Evolutionary conservation across 2,329 filamentous ascomycete genomes (phyloP), one percentile per base, ranked within the genome.

Genomic region (Orbilia quercus): DNA sequence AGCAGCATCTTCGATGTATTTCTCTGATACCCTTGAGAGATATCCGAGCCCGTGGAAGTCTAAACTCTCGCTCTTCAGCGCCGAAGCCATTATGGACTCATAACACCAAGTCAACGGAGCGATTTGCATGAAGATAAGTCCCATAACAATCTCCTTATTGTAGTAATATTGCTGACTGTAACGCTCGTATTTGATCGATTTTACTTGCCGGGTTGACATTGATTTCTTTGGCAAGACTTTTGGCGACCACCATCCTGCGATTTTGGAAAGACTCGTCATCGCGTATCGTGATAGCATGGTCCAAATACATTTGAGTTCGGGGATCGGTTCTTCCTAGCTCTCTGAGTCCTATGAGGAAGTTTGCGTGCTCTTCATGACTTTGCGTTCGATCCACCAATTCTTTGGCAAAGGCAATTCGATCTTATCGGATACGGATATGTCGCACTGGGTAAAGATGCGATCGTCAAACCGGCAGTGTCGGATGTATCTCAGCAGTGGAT

Each of bases 61-160:
- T 48, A 11, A 44, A 28, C 18, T 48, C 50, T 51, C n/a, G n/a
- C n/a, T n/a, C n/a, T n/a, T n/a, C n/a, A n/a, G 60, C 16, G 20
- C 40, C 48, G 31, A 50, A 12, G 62, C 11, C 7, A 73, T 12
- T 38, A 73, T 66, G 6, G 60, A 65, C 14, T 73, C 58, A 28
- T 60, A 42, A 25, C 69, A 73, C 69, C 69, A 66, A 20, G 60
- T 66, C 12, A 73, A 45, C 16, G 53, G 60, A 11, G 54, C 55
- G 18, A 73, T 66, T 22, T 66, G 69, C 9, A 48, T 53, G 31
- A 72, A 73, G 25, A 66, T 48, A 6, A 66, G 47, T 9, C 69
- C 60, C 5, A 54, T 16, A 36, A 73, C 60, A 12, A 73, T 73
- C 7, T 54, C 54, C 44, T 62, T 66, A 20, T 40, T 28, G 22